Conservation (phyloP, 768 basidiomycete species). For the Holtermannia corniformis region DNA sequence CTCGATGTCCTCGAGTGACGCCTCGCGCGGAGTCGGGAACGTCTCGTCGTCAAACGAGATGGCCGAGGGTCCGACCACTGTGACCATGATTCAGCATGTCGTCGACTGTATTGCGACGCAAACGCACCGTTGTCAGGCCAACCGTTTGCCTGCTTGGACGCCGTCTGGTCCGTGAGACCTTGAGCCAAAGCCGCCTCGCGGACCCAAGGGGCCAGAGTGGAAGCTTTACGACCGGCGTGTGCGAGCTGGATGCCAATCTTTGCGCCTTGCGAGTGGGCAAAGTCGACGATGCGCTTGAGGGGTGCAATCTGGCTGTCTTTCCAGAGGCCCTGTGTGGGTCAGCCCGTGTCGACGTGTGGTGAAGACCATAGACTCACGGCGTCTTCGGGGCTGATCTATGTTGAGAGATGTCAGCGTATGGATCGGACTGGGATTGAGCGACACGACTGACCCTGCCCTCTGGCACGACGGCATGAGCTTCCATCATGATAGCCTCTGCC, state of each 20-base stretch:
- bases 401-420: too few species aligned
- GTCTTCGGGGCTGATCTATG: conserved; percentile 65
- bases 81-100: conserved; percentile 14
- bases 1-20: conserved; percentile 52
- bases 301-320: conserved; percentile 63
- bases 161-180: conserved; percentile 39
- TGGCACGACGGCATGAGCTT: conserved; percentile 64
- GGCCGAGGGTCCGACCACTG: conserved; percentile 57
- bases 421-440: too few species aligned
- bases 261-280: conserved; percentile 60
- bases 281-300: conserved; percentile 61
- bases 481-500: conserved; percentile 58
- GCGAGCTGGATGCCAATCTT: conserved; percentile 70
- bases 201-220: conserved; percentile 62
- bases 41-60: conserved; percentile 49
- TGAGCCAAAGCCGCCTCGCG: conserved; percentile 28
- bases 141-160: conserved; percentile 51
- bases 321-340: conserved; percentile 53
- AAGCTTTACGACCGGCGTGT: conserved; percentile 73
- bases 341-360: background rate
- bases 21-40: conserved; percentile 53
- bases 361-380: conserved; percentile 31
- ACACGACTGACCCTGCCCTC: conserved; percentile 46
- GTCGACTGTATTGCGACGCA: too few species aligned
- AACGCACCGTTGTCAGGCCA: conserved; percentile 58